Conservation (phyloP, 495 filamentous ascomycete species). For the Penicillium samsonianum region DNA sequence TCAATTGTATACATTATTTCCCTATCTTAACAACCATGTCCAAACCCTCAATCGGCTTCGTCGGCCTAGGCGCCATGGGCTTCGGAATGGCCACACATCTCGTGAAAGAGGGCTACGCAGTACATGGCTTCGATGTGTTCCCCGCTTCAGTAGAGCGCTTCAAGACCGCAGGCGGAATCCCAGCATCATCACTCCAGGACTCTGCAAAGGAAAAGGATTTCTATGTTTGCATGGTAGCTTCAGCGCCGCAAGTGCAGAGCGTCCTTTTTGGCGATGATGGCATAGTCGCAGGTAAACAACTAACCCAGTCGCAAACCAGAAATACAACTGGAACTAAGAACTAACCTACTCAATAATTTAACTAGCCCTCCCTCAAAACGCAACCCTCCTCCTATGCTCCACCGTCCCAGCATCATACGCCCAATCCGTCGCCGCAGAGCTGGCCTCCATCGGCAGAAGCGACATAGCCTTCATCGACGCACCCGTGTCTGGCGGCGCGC, state of each 20-base stretch:
- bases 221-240: constrained; percentile 81
- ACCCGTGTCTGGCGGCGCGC: constrained; percentile 77
- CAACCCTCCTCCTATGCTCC: constrained; percentile 69
- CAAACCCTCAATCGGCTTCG: constrained; percentile 67
- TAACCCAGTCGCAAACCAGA: not conserved
- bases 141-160: constrained; percentile 71
- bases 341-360: not conserved
- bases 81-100: constrained; percentile 84
- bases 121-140: constrained; percentile 78
- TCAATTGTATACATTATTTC: not conserved
- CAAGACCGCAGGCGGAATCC: constrained; percentile 61
- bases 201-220: constrained; percentile 60
- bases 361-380: constrained; percentile 53
- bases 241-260: constrained; percentile 64
- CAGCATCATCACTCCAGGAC: constrained; percentile 62
- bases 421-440: constrained; percentile 55
- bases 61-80: constrained; percentile 87
- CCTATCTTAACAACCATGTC: constrained; percentile 7
- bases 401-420: constrained; percentile 72
- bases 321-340: not conserved
- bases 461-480: constrained; percentile 72
- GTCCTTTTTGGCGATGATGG: constrained; percentile 66
- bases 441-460: constrained; percentile 53
- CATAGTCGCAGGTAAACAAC: constrained; percentile 44
- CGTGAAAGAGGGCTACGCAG: constrained; percentile 63